Conservation (phyloP, 345 rosid species). For the Arabidopsis suecica region DNA sequence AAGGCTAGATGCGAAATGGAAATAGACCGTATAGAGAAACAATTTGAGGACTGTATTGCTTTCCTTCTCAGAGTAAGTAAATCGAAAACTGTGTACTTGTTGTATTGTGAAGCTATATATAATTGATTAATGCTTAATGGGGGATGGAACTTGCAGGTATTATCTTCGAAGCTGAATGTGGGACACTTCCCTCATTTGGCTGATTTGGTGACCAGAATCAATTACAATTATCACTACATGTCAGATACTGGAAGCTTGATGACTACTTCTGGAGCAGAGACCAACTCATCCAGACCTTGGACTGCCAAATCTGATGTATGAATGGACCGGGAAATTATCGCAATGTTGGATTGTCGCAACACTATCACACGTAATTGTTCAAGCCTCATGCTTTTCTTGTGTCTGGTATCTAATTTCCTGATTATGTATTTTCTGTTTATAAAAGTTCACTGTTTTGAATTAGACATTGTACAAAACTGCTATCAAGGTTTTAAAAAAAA, state of each 20-base stretch:
- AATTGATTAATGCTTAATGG: too few relatives aligned
- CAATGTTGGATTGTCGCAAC: background rate
- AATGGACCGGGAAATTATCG: background rate
- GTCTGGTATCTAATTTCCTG: background rate
- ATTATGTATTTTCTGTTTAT: background rate
- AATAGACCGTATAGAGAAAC: slow-evolving; percentile 82
- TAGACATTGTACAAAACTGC: background rate
- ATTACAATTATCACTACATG: slow-evolving; percentile 93
- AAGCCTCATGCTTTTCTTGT: background rate
- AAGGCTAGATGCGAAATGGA: slow-evolving; percentile 88
- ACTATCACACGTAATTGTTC: background rate
- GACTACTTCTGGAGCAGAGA: slow-evolving; percentile 61
- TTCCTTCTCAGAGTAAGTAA: slow-evolving; percentile 86
- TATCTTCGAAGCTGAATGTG: slow-evolving; percentile 88
- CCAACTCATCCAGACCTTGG: slow-evolving; percentile 42
- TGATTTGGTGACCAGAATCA: slow-evolving; percentile 90
- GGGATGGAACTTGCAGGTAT: slow-evolving; percentile 58
- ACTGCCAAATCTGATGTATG: slow-evolving; percentile 26
- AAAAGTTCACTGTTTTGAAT: background rate
- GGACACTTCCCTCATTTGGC: slow-evolving; percentile 97
- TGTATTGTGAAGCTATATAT: too few relatives aligned
- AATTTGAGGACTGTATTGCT: slow-evolving; percentile 86
- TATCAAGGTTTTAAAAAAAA: too few relatives aligned
- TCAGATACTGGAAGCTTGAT: slow-evolving; percentile 82
- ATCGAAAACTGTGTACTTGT: too few relatives aligned